Base-by-base conservation (phyloP, 2,329 filamentous ascomycete genomes). In the Botryotinia narcissicola region DNA sequence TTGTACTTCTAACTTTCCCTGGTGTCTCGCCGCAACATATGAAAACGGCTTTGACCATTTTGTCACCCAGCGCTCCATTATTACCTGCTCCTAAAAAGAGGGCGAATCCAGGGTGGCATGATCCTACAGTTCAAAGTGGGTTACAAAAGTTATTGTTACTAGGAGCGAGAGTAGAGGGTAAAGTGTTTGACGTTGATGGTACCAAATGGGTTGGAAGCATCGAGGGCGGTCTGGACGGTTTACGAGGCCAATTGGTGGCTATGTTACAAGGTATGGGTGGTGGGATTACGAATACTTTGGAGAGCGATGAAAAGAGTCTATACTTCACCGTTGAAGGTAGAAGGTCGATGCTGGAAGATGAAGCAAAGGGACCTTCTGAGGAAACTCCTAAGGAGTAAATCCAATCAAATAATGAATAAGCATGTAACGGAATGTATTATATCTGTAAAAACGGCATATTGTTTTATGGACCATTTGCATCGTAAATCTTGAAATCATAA, bases 281-380 rank as follows among this genome's bases (percentile, higher is more conserved):
- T 73, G 90, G 91, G 74, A 83, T 99, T 72, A 93, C 94, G 37
- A 90, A 84, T 76, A 88, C 91, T n/a, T 84, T 99, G 78, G 94
- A 97, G 82, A 90, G 92, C 72, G 90, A 93, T 67, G 87, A 91
- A 74, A 93, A 91, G 86, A 95, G 89, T 81, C 81, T 99, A 78
- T 98, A 95, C 87, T 87, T 97, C 75, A 93, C 95, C 20, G 85
- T 99, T 79, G 95, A 98, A 86, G 90, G 93, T 67, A 87, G 95
- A 81, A 90, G 91, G 83, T 89, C 86, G 67, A 92, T 95, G 84
- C 83, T 99, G 82, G 94, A 98, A 80, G 92, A 95, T 78, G 91
- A 93, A 78, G 77, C 74, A 71, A 81, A 80, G 72, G 77, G 75
- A 1, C 51, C 66, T 54, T 75, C 73, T n/a, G 72, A 51, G 46